Evolutionary conservation across 805 yeast species (phyloP).

Genomic region (Saturnispora serradocipensis): DNA sequence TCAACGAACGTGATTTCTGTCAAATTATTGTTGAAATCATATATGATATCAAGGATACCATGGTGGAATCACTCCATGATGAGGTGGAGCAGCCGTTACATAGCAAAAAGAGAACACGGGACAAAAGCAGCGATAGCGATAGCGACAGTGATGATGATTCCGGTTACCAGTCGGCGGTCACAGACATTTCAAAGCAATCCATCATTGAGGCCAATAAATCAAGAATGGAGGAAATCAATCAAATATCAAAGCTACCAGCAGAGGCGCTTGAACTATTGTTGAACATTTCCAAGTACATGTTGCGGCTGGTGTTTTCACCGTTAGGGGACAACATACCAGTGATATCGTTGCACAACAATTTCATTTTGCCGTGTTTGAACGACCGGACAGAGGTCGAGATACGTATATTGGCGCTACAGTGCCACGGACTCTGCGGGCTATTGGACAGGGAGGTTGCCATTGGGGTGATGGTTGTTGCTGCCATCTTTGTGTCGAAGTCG

Average conservation of each 20-base stretch:
- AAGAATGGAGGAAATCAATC: conserved; percentile 25
- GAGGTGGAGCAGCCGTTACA: conserved; percentile 4
- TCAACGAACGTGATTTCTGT: conserved; percentile 75
- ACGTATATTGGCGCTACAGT: conserved; percentile 57
- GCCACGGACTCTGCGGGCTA: conserved; percentile 74
- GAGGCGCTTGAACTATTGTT: conserved; percentile 55
- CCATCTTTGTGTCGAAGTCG: conserved; percentile 50
- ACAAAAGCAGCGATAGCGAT: conserved; percentile 19
- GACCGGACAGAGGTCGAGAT: conserved; percentile 40
- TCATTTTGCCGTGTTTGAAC: conserved; percentile 71
- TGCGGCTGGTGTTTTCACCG: conserved; percentile 59
- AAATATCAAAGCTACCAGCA: conserved; percentile 34
- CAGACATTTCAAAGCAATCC: conserved; percentile 26
- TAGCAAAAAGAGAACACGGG: conserved; percentile 8
- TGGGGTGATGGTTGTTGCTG: conserved; percentile 52
- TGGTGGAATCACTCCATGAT: conserved; percentile 27
- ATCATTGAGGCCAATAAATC: conserved; percentile 26
- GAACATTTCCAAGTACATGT: conserved; percentile 55
- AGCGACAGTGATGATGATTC: conserved; percentile 18
- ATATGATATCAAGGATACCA: conserved; percentile 72
- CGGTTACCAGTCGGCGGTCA: conserved; percentile 23
- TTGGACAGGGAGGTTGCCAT: conserved; percentile 59
- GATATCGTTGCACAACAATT: conserved; percentile 61
- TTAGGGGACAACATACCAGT: conserved; percentile 56
- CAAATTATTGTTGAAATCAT: conserved; percentile 79